A percentile compares a stretch with the other conserved stretches of the same genome.
These are phyloP conservation scores for Sisymbrium altissimum DNA, from an alignment of 345 rosid genomes.

Conservation along the genomic window DNA sequence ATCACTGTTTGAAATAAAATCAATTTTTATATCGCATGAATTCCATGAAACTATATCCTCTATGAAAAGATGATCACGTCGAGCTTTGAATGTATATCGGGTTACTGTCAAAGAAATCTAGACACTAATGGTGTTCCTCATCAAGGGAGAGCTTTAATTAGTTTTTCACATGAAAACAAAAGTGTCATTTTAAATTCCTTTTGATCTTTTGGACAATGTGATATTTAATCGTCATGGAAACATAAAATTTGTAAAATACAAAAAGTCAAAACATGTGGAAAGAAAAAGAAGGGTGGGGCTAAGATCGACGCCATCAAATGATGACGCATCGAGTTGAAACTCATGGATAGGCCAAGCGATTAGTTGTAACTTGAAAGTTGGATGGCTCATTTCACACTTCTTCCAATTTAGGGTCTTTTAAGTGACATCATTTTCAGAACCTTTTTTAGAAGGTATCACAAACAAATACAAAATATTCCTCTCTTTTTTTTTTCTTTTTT, in stretches of 20 bases:
- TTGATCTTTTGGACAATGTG: not conserved
- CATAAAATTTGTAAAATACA: not conserved
- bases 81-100: not conserved
- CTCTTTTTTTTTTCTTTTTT: not conserved
- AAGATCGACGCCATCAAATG: slow-evolving; percentile 25
- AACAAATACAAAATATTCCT: slow-evolving; percentile 4
- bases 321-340: slow-evolving; percentile 25
- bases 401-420: not conserved
- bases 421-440: not conserved
- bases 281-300: slow-evolving; percentile 11
- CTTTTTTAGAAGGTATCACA: not conserved
- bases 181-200: not conserved
- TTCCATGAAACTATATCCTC: not conserved
- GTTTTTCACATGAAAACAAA: not conserved
- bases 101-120: not conserved
- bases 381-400: not conserved
- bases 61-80: not conserved
- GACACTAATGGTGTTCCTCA: not conserved
- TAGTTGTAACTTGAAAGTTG: not conserved
- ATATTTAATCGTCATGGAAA: not conserved
- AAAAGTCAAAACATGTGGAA: slow-evolving; percentile 4
- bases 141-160: not conserved
- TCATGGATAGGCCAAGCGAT: slow-evolving; percentile 16
- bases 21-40: not conserved
- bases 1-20: not conserved